These are phyloP conservation scores for Botrytis byssoidea DNA, from an alignment of 2,329 filamentous ascomycete species.

Conservation along the genomic window DNA sequence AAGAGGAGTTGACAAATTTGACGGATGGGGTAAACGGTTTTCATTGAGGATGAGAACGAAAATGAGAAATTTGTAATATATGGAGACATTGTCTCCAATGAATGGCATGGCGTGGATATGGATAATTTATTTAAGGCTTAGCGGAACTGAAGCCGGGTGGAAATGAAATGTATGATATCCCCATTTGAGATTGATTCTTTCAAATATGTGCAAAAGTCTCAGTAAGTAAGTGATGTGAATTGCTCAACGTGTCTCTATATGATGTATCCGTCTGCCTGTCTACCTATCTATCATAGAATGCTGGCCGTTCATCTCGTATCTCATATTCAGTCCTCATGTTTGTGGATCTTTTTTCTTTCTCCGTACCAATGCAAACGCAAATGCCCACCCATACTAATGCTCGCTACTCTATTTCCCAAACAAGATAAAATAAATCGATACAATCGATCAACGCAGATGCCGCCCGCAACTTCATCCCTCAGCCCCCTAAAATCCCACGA, in stretches of 20 bases:
- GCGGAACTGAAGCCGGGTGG: neutral
- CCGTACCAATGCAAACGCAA: neutral
- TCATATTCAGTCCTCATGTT: neutral
- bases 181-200: neutral
- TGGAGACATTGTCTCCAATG: neutral
- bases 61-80: conserved; percentile 14
- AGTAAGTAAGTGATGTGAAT: neutral
- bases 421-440: neutral
- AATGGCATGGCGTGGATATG: neutral
- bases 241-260: neutral
- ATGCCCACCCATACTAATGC: conserved; percentile 1
- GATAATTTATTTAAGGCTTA: neutral
- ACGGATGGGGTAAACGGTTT: conserved; percentile 32
- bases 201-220: neutral
- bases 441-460: neutral
- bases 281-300: neutral
- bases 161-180: conserved; percentile 8
- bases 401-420: neutral
- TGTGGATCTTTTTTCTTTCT: neutral
- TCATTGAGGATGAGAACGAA: conserved; percentile 16
- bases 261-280: neutral
- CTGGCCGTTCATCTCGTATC: neutral
- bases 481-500: neutral
- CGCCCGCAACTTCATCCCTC: neutral
- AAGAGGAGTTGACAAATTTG: conserved; percentile 72